These are phyloP conservation scores for Raffaelea arxii DNA, from an alignment of 2,329 filamentous ascomycete genomes.

Conservation along the genomic window DNA sequence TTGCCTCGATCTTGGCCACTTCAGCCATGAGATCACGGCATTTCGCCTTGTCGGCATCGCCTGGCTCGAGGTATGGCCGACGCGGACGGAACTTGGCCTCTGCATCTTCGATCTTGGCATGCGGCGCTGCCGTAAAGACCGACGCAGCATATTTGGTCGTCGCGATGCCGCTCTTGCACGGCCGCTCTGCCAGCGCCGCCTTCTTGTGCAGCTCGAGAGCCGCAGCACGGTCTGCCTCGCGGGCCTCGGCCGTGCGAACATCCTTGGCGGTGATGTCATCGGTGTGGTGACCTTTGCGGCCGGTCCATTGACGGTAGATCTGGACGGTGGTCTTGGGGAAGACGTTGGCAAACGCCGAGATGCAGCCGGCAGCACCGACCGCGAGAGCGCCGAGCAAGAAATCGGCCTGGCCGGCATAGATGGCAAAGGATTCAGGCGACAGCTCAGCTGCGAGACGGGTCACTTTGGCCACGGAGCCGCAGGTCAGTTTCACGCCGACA, in stretches of 20 bases:
- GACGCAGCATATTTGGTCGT: slow-evolving; percentile 59
- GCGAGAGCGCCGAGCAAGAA: slow-evolving; percentile 53
- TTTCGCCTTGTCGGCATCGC: slow-evolving; percentile 31
- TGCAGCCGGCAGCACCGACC: slow-evolving; percentile 48
- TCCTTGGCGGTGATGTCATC: neutral
- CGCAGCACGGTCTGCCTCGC: slow-evolving; percentile 44
- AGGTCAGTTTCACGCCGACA: slow-evolving; percentile 37
- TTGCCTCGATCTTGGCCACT: slow-evolving; percentile 36
- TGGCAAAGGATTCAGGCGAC: slow-evolving; percentile 47
- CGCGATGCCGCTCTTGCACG: slow-evolving; percentile 57
- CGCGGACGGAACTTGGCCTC: slow-evolving; percentile 48
- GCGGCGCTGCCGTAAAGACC: slow-evolving; percentile 39
- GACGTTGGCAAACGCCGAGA: slow-evolving; percentile 54
- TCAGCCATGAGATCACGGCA: slow-evolving; percentile 30
- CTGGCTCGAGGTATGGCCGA: slow-evolving; percentile 47
- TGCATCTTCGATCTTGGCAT: slow-evolving; percentile 50
- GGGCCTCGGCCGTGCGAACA: slow-evolving; percentile 8
- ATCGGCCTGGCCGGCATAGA: slow-evolving; percentile 64
- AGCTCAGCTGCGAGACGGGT: slow-evolving; percentile 46
- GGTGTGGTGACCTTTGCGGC: neutral
- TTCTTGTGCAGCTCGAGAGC: slow-evolving; percentile 51
- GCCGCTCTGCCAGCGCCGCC: slow-evolving; percentile 55
- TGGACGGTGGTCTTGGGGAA: slow-evolving; percentile 46
- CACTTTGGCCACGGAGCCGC: slow-evolving; percentile 64
- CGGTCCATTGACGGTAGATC: slow-evolving; percentile 50